Base-by-base conservation (phyloP, 2,329 filamentous ascomycete species). In the Trichoderma sp. region DNA sequence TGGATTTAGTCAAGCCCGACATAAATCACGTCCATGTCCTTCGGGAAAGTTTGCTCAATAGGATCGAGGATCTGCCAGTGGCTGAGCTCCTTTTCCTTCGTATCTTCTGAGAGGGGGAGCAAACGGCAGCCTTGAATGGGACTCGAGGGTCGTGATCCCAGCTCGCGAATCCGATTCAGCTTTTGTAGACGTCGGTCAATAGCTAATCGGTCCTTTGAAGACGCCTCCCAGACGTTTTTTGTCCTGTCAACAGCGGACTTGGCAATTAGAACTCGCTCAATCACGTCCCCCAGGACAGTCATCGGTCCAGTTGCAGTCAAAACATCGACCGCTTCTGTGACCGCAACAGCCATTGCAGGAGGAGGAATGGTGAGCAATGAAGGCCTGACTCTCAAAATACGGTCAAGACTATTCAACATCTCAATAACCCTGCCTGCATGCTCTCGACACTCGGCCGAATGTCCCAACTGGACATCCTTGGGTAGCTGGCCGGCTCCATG, bases 271-370 rank as follows among this genome's bases (percentile, higher is more conserved):
- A 91, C 82, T 12, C 84, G 82, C 10, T 85, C 81, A 42, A 90
- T 81, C 29, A 86, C 80, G 12, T 81, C 79, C 1, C 82, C 75
- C 12, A 91, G 75, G 13, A 84, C 80, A 0, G 81, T 77, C 7
- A 89, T 75, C 1, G 81, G 74, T 1, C 89, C 87, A 5, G 84
- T 86, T 0, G 89, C 86, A 13, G 87, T 87, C 66, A 92, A 80
- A 1, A 91, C 86, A 71, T 93, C 90, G 37, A 90, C 81, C 0
- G 90, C 89, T 57, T 88, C 84, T 37, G 89, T 80, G 27, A 90
- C 83, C 6, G 85, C 84, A 70, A 86, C 87, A n/a, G 86, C 87
- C 19, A 87, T 80, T 70, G 89, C 88, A 0, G 89, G 88, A n/a
- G 84, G 85, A 0, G 86, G 84, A 48, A 86, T 83, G 59, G 72